These are phyloP conservation scores for Pisolithus marmoratus DNA, from an alignment of 768 basidiomycete genomes.

Conservation along the genomic window DNA sequence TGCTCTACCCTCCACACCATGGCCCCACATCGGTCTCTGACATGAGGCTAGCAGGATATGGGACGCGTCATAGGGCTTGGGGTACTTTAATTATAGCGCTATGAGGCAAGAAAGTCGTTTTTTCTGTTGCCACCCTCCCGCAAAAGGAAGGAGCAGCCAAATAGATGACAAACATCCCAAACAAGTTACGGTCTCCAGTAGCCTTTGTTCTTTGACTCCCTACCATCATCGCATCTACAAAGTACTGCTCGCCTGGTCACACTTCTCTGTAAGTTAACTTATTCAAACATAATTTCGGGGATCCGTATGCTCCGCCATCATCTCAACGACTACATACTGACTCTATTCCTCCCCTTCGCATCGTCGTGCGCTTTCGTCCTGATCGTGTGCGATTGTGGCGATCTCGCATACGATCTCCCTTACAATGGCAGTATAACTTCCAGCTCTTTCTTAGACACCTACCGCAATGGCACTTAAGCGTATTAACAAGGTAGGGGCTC, in stretches of 20 bases:
- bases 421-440: conserved; percentile 11
- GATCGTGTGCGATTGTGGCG: conserved; percentile 36
- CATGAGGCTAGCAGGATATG: too few relatives aligned
- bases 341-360: neutral
- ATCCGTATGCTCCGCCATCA: neutral
- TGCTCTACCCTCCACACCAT: too few relatives aligned
- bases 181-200: conserved; percentile 23
- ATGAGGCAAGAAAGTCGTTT: too few relatives aligned
- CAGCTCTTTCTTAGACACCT: conserved; percentile 6
- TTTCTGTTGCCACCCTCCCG: too few relatives aligned
- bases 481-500: conserved; percentile 86
- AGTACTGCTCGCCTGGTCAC: conserved; percentile 1
- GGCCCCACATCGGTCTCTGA: too few relatives aligned
- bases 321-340: neutral
- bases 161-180: conserved; percentile 33
- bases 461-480: conserved; percentile 89
- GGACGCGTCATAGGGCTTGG: too few relatives aligned
- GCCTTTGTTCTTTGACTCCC: conserved; percentile 16
- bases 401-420: conserved; percentile 21
- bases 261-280: conserved; percentile 6
- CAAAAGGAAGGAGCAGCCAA: conserved; percentile 27
- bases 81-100: too few relatives aligned
- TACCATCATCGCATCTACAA: conserved; percentile 19
- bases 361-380: conserved; percentile 11
- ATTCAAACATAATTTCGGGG: neutral